These are phyloP conservation scores for Saccharomyces jurei DNA, from an alignment of 805 yeast genomes.

Conservation along the genomic window DNA sequence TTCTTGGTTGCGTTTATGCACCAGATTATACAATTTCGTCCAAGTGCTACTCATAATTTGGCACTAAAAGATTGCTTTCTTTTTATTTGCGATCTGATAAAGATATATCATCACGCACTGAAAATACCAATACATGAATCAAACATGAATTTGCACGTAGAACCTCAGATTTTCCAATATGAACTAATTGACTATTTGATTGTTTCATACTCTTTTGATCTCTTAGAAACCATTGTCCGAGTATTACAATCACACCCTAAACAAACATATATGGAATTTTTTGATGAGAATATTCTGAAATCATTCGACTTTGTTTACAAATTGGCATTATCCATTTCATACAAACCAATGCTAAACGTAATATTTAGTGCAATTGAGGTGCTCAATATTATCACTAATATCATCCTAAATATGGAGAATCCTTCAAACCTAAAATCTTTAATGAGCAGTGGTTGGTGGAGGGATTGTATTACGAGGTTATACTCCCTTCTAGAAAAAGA, in stretches of 20 bases:
- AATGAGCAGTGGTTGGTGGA: slow-evolving; percentile 20
- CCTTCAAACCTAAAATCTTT: background rate
- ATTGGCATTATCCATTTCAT: slow-evolving; percentile 37
- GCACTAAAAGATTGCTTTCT: slow-evolving; percentile 30
- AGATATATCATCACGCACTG: slow-evolving; percentile 19
- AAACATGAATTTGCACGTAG: slow-evolving; percentile 17
- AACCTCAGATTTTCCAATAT: slow-evolving; percentile 35
- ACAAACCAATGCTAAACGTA: slow-evolving; percentile 45
- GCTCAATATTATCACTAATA: slow-evolving; percentile 36
- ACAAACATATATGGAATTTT: slow-evolving; percentile 12
- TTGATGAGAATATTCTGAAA: slow-evolving; percentile 13
- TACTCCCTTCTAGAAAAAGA: slow-evolving; percentile 18
- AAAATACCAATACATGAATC: slow-evolving; percentile 19
- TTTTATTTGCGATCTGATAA: slow-evolving; percentile 23
- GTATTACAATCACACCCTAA: slow-evolving; percentile 16
- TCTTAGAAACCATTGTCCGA: slow-evolving; percentile 40
- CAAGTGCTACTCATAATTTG: slow-evolving; percentile 45
- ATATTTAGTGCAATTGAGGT: slow-evolving; percentile 48
- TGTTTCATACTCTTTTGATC: slow-evolving; percentile 45
- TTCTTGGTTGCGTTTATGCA: slow-evolving; percentile 52
- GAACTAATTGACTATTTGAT: slow-evolving; percentile 44
- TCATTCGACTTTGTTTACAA: slow-evolving; percentile 29
- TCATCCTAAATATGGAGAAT: background rate
- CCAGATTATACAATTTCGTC: slow-evolving; percentile 48
- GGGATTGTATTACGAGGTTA: slow-evolving; percentile 17